A percentile compares a stretch with the other conserved stretches of the same genome.
phyloP scores from a whole-genome alignment of 73 alveolate genomes.

The Uronychia binucleata region DNA sequence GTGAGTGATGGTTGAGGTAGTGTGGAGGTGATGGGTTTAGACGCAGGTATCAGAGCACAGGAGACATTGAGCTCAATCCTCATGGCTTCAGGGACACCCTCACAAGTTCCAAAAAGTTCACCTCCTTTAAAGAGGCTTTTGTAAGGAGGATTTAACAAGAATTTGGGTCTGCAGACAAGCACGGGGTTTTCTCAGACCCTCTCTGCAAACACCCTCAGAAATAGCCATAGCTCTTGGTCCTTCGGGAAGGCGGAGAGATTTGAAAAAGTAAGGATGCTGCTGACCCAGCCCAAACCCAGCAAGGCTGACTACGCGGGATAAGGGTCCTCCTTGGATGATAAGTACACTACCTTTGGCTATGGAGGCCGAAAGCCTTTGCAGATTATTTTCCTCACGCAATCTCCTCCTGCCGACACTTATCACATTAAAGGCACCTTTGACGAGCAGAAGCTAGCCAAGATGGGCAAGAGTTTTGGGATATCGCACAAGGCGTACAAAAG shows the following conservation, averaged over 20 bases:
- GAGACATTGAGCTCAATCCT: background rate
- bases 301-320: slow-evolving; percentile 37
- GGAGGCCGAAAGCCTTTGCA: slow-evolving; percentile 46
- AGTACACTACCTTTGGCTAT: slow-evolving; percentile 49
- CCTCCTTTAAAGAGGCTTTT: background rate
- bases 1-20: no score
- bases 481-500: slow-evolving; percentile 44
- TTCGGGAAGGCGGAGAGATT: slow-evolving; percentile 63
- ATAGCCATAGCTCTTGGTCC: slow-evolving; percentile 62
- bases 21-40: no score
- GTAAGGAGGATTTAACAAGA: background rate
- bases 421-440: slow-evolving; percentile 51
- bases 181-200: slow-evolving; percentile 50
- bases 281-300: slow-evolving; percentile 13
- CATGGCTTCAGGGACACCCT: background rate
- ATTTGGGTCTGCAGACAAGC: background rate
- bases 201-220: slow-evolving; percentile 57
- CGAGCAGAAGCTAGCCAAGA: background rate
- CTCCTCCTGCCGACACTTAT: slow-evolving; percentile 60
- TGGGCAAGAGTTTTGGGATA: slow-evolving; percentile 54
- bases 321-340: slow-evolving; percentile 35
- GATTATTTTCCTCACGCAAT: slow-evolving; percentile 34
- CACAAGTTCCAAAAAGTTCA: background rate
- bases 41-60: background rate
- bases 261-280: slow-evolving; percentile 6